Percentiles rank a stretch among this genome's conserved stretches.
Evolutionary conservation across 176 grass and related monocot species (phyloP).

Genomic region (Cenchrus purpureus): DNA sequence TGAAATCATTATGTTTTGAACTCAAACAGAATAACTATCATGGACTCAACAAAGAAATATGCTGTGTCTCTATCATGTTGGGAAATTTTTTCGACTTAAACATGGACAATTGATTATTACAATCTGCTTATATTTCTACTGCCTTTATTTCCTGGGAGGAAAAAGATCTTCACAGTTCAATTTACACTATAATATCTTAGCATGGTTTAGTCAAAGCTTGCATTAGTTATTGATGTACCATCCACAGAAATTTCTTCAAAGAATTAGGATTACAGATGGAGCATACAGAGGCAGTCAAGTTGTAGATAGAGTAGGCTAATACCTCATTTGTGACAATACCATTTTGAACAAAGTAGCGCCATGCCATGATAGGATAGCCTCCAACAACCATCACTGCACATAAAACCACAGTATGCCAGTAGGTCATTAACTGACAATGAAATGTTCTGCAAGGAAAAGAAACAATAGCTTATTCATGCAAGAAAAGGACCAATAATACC

Average conservation of each 20-base stretch:
- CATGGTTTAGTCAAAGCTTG: constrained; percentile 5
- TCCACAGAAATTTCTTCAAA: background rate
- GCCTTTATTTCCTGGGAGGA: background rate
- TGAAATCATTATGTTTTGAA: background rate
- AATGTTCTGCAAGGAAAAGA: constrained; percentile 62
- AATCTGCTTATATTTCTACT: background rate
- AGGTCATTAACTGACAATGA: constrained; percentile 94
- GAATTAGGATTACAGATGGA: background rate
- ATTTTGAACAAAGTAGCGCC: constrained; percentile 79
- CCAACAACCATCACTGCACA: constrained; percentile 96
- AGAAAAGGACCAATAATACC: constrained; percentile 6
- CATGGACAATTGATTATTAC: background rate
- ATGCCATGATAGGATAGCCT: constrained; percentile 85
- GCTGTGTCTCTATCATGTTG: background rate
- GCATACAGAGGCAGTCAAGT: constrained; percentile 13
- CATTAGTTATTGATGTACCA: background rate
- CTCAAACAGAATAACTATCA: background rate
- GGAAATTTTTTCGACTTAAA: background rate
- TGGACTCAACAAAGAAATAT: background rate
- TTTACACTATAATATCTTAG: background rate
- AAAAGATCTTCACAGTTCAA: background rate
- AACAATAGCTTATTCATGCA: constrained; percentile 6
- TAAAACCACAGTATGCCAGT: constrained; percentile 85
- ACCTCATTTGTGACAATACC: constrained; percentile 95
- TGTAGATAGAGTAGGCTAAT: background rate